Percentiles rank a stretch among this genome's conserved stretches.
Conservation (phyloP, 352 stramenopile species). For the Phytophthora sp. region DNA sequence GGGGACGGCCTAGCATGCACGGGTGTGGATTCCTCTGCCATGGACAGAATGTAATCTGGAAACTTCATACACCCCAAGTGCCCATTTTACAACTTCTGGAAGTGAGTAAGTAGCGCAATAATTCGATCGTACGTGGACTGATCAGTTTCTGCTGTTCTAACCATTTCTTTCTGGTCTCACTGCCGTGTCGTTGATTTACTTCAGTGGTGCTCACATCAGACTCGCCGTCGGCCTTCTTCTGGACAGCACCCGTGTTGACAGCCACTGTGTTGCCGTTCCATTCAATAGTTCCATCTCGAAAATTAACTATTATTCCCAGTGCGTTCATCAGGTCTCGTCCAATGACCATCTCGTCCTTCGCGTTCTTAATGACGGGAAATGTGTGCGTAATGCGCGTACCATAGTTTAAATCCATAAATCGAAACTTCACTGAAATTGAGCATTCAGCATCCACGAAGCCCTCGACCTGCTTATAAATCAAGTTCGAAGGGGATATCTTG, state of each 20-base stretch:
- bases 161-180: not conserved
- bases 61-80: slow-evolving; percentile 17
- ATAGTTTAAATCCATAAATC: slow-evolving; percentile 16
- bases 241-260: not conserved
- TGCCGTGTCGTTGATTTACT: slow-evolving; percentile 6
- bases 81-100: slow-evolving; percentile 5
- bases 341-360: slow-evolving; percentile 6
- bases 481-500: no score
- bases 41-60: slow-evolving; percentile 4
- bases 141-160: slow-evolving; percentile 3
- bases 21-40: not conserved
- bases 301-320: slow-evolving; percentile 8
- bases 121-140: not conserved
- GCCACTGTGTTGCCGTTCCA: slow-evolving; percentile 3
- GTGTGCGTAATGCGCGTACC: not conserved
- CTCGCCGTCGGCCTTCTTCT: no score
- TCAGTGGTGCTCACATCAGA: no score
- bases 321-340: slow-evolving; percentile 6
- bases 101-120: not conserved
- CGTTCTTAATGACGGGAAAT: not conserved
- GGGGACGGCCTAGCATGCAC: slow-evolving; percentile 3
- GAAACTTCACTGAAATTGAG: slow-evolving; percentile 1
- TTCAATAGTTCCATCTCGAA: not conserved
- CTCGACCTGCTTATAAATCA: not conserved
- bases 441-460: not conserved